Conservation (phyloP, 306 rosid genomes). For the Prosopis cineraria region DNA sequence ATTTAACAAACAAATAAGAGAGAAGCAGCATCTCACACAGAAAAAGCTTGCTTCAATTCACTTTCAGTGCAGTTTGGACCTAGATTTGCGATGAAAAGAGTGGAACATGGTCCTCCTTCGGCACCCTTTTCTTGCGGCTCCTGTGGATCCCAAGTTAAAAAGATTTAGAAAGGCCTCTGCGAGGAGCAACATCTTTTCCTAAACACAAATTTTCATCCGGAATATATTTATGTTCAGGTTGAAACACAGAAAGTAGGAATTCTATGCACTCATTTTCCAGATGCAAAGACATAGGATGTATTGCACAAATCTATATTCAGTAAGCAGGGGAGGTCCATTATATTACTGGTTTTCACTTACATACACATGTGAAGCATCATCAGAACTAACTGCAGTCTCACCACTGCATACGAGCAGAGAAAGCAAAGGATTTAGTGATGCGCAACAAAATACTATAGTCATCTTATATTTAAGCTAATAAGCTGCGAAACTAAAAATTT, state of each 20-base stretch:
- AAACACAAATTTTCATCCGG: constrained; percentile 5
- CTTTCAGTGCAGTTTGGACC: constrained; percentile 90
- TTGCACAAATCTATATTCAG: constrained; percentile 25
- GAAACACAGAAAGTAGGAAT: constrained; percentile 17
- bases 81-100: constrained; percentile 90
- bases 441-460: constrained; percentile 1
- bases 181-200: constrained; percentile 19
- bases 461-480: constrained; percentile 1
- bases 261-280: constrained; percentile 15
- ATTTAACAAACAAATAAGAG: constrained; percentile 13
- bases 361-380: constrained; percentile 44
- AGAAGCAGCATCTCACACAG: constrained; percentile 61
- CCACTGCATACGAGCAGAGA: constrained; percentile 56
- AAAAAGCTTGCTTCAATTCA: constrained; percentile 76
- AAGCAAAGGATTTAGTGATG: constrained; percentile 32
- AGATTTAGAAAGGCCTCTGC: constrained; percentile 1
- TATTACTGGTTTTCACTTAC: constrained; percentile 44
- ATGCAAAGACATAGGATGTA: constrained; percentile 9
- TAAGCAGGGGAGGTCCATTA: constrained; percentile 12
- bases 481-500: constrained; percentile 22
- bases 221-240: constrained; percentile 35
- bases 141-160: constrained; percentile 49
- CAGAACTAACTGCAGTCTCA: constrained; percentile 52
- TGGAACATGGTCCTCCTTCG: constrained; percentile 73
- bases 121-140: constrained; percentile 56